Conservation (phyloP, 2,329 filamentous ascomycete species). For the Phialophora expanda region DNA sequence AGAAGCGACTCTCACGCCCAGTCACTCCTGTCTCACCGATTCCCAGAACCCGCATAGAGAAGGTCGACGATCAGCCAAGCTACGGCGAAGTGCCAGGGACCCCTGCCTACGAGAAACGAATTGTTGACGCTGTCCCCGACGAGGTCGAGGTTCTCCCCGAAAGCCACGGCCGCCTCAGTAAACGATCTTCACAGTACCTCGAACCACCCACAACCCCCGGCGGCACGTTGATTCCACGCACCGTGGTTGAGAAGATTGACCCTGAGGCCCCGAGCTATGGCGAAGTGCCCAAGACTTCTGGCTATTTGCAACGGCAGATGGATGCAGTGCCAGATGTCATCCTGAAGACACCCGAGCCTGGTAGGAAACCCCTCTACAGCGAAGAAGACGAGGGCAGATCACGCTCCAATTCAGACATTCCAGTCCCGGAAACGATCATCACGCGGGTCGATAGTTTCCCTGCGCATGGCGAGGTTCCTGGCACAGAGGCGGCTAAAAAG, state of each 20-base stretch:
- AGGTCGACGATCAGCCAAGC: slow-evolving; percentile 62
- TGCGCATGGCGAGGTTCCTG: slow-evolving; percentile 44
- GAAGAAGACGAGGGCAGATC: slow-evolving; percentile 7
- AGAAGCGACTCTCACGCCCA: slow-evolving; percentile 43
- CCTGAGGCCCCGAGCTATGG: slow-evolving; percentile 62
- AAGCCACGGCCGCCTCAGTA: slow-evolving; percentile 47
- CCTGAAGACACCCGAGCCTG: slow-evolving; percentile 48
- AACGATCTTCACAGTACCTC: slow-evolving; percentile 48
- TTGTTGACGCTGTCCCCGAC: slow-evolving; percentile 66
- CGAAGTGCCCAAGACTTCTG: slow-evolving; percentile 65
- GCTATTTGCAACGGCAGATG: slow-evolving; percentile 61
- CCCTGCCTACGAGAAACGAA: slow-evolving; percentile 62
- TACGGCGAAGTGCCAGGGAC: slow-evolving; percentile 69
- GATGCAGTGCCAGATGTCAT: slow-evolving; percentile 66
- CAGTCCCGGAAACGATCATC: slow-evolving; percentile 52
- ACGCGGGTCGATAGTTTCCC: slow-evolving; percentile 51
- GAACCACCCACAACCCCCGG: slow-evolving; percentile 58
- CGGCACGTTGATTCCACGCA: slow-evolving; percentile 61
- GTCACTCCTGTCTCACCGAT: slow-evolving; percentile 57
- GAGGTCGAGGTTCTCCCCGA: slow-evolving; percentile 65
- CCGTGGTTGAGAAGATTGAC: slow-evolving; percentile 67
- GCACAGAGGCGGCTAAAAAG: slow-evolving; percentile 48
- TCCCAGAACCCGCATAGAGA: slow-evolving; percentile 67
- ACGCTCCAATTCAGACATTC: slow-evolving; percentile 22
- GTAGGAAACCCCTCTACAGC: slow-evolving; percentile 20